Evolutionary conservation across 192 early-diverging fungal genomes (phyloP).

Genomic region (Podila verticillata): DNA sequence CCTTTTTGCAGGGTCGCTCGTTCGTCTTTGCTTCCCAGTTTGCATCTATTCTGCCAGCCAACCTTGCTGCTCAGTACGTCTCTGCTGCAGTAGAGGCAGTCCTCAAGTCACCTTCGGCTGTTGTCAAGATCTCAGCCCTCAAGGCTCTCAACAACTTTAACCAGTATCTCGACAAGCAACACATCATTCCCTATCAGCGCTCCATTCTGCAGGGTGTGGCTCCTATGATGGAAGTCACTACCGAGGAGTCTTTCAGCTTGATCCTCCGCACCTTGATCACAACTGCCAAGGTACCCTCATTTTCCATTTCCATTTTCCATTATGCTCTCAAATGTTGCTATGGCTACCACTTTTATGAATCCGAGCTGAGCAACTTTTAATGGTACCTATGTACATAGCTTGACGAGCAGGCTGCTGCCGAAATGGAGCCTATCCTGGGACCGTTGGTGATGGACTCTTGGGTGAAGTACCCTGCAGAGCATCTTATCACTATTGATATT

Average conservation of each 20-base stretch:
- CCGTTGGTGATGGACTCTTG: conserved; percentile 82
- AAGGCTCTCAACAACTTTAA: conserved; percentile 72
- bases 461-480: conserved; percentile 81
- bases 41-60: conserved; percentile 72
- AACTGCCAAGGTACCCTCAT: conserved; percentile 62
- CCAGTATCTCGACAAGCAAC: conserved; percentile 59
- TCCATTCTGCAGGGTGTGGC: conserved; percentile 70
- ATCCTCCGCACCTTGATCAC: conserved; percentile 73
- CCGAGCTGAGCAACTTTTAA: background rate
- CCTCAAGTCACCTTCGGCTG: conserved; percentile 59
- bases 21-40: conserved; percentile 89
- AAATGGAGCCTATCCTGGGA: conserved; percentile 76
- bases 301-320: too few relatives aligned
- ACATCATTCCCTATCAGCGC: conserved; percentile 63
- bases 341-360: too few relatives aligned
- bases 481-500: conserved; percentile 77
- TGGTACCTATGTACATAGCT: conserved; percentile 53
- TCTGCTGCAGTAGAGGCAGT: conserved; percentile 80
- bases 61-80: conserved; percentile 77
- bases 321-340: too few relatives aligned
- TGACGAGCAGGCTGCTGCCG: conserved; percentile 75
- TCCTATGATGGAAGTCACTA: conserved; percentile 62
- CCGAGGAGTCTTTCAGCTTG: conserved; percentile 73
- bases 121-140: conserved; percentile 76
- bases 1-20: conserved; percentile 91